Evolutionary conservation across 2,329 filamentous ascomycete genomes (phyloP).

Genomic region (Cordyceps farinosa): DNA sequence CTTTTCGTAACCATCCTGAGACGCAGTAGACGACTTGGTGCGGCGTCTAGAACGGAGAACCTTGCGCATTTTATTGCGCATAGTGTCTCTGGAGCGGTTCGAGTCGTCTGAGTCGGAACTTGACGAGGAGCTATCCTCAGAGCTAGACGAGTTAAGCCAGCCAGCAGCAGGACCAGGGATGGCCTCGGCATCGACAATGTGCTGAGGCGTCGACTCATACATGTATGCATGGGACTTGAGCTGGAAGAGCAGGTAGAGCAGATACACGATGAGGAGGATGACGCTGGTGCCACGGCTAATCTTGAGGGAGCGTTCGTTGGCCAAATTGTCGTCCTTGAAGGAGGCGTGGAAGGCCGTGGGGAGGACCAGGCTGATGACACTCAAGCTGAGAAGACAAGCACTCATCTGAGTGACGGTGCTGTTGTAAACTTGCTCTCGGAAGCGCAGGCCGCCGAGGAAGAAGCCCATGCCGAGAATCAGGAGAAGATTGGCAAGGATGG

Average conservation of each 20-base stretch:
- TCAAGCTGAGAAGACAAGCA: constrained; percentile 83
- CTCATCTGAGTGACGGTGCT: constrained; percentile 96
- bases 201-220: constrained; percentile 88
- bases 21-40: constrained; percentile 74
- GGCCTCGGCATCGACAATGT: constrained; percentile 87
- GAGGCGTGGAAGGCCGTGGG: constrained; percentile 93
- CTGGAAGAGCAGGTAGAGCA: constrained; percentile 83
- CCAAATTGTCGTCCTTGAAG: constrained; percentile 59
- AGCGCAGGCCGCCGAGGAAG: constrained; percentile 78
- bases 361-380: constrained; percentile 82
- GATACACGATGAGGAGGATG: constrained; percentile 75
- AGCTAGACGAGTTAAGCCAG: constrained; percentile 70
- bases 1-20: constrained; percentile 52
- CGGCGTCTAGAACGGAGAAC: constrained; percentile 67
- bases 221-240: constrained; percentile 89
- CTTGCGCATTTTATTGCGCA: constrained; percentile 70
- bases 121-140: constrained; percentile 53
- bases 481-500: constrained; percentile 82
- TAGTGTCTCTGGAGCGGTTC: constrained; percentile 56
- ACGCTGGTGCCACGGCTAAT: constrained; percentile 89
- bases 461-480: constrained; percentile 92
- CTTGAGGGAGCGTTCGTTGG: constrained; percentile 70
- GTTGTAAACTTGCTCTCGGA: constrained; percentile 91
- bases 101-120: constrained; percentile 66
- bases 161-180: constrained; percentile 80